These are phyloP conservation scores for Penicillium nucicola DNA, from an alignment of 495 filamentous ascomycete genomes.

Conservation along the genomic window DNA sequence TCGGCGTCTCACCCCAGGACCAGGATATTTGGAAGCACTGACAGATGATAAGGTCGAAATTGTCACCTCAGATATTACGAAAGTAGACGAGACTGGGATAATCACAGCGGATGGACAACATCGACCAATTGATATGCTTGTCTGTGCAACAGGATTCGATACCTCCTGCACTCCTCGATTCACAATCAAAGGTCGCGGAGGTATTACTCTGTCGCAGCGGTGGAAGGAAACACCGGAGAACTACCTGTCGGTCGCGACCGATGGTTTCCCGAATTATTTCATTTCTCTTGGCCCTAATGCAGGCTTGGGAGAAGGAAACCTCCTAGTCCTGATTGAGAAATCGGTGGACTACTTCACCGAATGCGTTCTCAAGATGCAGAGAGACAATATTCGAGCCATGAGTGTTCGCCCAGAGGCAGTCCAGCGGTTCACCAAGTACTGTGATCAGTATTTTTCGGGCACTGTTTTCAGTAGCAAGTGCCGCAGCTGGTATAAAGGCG, in stretches of 20 bases:
- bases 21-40: constrained; percentile 48
- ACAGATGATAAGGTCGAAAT: constrained; percentile 45
- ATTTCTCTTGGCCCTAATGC: constrained; percentile 48
- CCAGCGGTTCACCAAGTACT: constrained; percentile 41
- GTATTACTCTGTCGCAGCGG: constrained; percentile 42
- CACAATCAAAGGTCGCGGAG: constrained; percentile 45
- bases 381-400: constrained; percentile 46
- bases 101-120: constrained; percentile 45
- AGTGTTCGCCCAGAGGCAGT: constrained; percentile 38
- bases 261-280: constrained; percentile 67
- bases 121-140: constrained; percentile 37
- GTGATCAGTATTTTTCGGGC: constrained; percentile 44
- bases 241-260: constrained; percentile 58
- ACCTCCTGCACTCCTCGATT: constrained; percentile 49
- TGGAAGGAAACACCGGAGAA: constrained; percentile 52
- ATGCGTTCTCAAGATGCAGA: constrained; percentile 48
- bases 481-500: constrained; percentile 54
- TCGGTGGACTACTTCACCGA: constrained; percentile 51
- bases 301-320: constrained; percentile 44
- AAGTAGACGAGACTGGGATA: constrained; percentile 46
- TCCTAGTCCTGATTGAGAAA: constrained; percentile 44
- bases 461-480: constrained; percentile 49
- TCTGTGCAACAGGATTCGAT: constrained; percentile 57
- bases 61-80: constrained; percentile 36
- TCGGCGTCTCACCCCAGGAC: constrained; percentile 49